Evolutionary conservation across 176 grass and related monocot species (phyloP).

Genomic region (Eleusine coracana): DNA sequence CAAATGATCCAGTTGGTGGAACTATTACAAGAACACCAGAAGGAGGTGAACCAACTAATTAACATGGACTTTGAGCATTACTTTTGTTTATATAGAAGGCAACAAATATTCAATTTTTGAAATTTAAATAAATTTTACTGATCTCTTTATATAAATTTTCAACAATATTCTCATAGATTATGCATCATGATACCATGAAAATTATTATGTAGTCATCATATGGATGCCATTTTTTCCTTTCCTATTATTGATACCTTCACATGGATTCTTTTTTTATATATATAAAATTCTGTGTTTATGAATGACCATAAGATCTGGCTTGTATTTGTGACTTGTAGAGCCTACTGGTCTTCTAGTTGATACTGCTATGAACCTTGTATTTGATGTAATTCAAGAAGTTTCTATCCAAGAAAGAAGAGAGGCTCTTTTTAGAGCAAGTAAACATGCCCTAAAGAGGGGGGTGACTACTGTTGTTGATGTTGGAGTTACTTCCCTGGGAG

Average conservation of each 20-base stretch:
- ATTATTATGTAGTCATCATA: not conserved
- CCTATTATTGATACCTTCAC: not conserved
- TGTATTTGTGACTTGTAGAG: constrained; percentile 50
- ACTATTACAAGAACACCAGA: constrained; percentile 60
- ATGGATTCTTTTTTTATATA: not conserved
- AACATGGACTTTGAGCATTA: not conserved
- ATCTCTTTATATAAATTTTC: not conserved
- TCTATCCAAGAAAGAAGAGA: constrained; percentile 69
- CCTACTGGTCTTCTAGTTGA: constrained; percentile 83
- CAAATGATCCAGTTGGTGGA: constrained; percentile 75
- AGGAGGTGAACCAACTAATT: constrained; percentile 58
- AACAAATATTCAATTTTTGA: not conserved
- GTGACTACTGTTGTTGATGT: constrained; percentile 87
- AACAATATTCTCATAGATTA: not conserved
- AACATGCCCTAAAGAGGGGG: constrained; percentile 68
- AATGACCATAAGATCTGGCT: not conserved
- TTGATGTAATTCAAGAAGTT: constrained; percentile 52
- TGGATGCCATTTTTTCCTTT: not conserved
- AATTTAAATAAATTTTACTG: not conserved
- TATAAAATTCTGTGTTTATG: not conserved
- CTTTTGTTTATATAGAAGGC: not conserved
- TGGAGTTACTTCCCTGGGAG: constrained; percentile 72
- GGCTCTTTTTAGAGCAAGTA: constrained; percentile 71
- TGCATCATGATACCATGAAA: not conserved
- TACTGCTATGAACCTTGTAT: constrained; percentile 79